These are phyloP conservation scores for Sporothrix pallida DNA, from an alignment of 2,329 filamentous ascomycete species.

Conservation along the genomic window DNA sequence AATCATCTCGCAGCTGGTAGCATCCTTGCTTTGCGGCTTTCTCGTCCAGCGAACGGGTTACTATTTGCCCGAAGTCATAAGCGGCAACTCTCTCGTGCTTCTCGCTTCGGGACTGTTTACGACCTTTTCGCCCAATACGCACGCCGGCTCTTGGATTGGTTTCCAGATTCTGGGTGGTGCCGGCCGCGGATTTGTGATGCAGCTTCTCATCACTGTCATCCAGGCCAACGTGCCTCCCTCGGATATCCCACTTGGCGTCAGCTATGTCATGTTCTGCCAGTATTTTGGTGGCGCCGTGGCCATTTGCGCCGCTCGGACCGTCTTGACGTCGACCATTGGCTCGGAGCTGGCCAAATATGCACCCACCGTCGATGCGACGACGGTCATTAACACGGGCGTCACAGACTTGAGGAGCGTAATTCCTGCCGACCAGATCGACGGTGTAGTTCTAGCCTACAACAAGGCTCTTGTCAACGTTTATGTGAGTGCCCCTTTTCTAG, in stretches of 20 bases:
- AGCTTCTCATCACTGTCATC: slow-evolving; percentile 52
- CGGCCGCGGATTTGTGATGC: slow-evolving; percentile 35
- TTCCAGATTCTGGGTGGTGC: slow-evolving; percentile 59
- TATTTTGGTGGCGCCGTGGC: slow-evolving; percentile 69
- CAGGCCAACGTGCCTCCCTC: slow-evolving; percentile 58
- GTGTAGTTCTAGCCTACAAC: slow-evolving; percentile 34
- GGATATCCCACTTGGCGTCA: slow-evolving; percentile 58
- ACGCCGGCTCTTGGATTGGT: slow-evolving; percentile 60
- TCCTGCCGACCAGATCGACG: neutral
- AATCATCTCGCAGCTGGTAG: slow-evolving; percentile 33
- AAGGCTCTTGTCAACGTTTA: slow-evolving; percentile 29
- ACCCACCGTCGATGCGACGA: slow-evolving; percentile 52
- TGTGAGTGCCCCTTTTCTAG: neutral
- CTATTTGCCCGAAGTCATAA: slow-evolving; percentile 52
- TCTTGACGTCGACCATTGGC: slow-evolving; percentile 69
- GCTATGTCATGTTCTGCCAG: slow-evolving; percentile 66
- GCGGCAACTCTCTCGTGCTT: slow-evolving; percentile 47
- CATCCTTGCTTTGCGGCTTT: slow-evolving; percentile 29
- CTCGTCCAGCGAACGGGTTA: slow-evolving; percentile 47
- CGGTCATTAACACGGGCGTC: slow-evolving; percentile 59
- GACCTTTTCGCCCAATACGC: slow-evolving; percentile 56
- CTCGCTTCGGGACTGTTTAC: slow-evolving; percentile 62
- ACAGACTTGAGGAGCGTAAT: slow-evolving; percentile 32
- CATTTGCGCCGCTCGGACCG: slow-evolving; percentile 68
- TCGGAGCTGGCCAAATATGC: slow-evolving; percentile 54